Evolutionary conservation across 306 rosid genomes (phyloP), one percentile per base, ranked within the genome.

Genomic region (Adenanthera pavonina): DNA sequence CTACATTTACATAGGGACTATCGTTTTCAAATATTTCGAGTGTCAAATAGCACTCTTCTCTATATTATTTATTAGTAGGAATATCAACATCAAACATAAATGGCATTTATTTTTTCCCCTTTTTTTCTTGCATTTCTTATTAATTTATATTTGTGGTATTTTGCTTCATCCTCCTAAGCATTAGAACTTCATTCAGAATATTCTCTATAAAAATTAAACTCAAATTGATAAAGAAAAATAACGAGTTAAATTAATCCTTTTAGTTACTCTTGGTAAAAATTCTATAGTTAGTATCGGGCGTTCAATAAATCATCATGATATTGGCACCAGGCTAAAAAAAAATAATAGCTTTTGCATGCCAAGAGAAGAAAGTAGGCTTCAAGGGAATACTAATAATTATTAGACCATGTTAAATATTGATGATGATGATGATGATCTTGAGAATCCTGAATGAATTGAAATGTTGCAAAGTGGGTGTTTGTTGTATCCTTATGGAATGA

Each of bases 401-500:
- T 20, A 82, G 69, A 56, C 69, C 49, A 75, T 71, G 65, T 79
- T 66, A 25, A 25, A 25, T 25, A 71, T 76, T 25, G 61, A 56
- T 49, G 3, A 60, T 60, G 67, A 59, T 56, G 30, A n/a, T 20
- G 25, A 59, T 25, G 38, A 74, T 65, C 65, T 68, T 74, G 47
- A 59, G 77, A 62, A 69, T 38, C 56, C 47, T 57, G 20, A 34
- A 47, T 20, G 54, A 85, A 73, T 67, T 77, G 69, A 85, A 73
- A 73, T 77, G 69, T 33, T 51, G 52, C 19, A 7, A 36, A 49
- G 47, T 64, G 76, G 83, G 69, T 44, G 16, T 10, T 19, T 43
- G 34, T 62, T 76, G 46, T 67, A 17, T 80, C 71, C 40, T 80
- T 69, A 34, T 60, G 25, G 68, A 30, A 68, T 43, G 73, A 74